Evolutionary conservation across 306 rosid species (phyloP).

Genomic region (Vicia villosa): DNA sequence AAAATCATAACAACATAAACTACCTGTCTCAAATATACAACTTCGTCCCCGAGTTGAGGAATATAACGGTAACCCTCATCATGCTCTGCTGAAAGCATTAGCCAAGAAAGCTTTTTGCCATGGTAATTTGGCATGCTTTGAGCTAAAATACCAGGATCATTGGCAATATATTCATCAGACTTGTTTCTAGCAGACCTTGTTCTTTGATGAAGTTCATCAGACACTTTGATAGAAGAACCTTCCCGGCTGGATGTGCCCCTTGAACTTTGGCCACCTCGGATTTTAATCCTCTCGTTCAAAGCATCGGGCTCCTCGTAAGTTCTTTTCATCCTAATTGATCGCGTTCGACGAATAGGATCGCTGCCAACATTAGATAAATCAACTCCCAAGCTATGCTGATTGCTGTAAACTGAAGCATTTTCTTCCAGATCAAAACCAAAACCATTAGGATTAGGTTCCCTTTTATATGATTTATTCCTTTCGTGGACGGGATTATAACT

Average conservation of each 20-base stretch:
- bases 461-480: slow-evolving; percentile 37
- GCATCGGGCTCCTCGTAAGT: slow-evolving; percentile 47
- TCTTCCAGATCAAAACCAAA: slow-evolving; percentile 50
- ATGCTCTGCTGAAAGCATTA: slow-evolving; percentile 59
- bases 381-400: slow-evolving; percentile 37
- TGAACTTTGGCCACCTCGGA: slow-evolving; percentile 47
- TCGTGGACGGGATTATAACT: slow-evolving; percentile 26
- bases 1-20: not conserved
- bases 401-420: slow-evolving; percentile 34
- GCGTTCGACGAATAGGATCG: slow-evolving; percentile 55
- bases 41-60: slow-evolving; percentile 94
- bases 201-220: slow-evolving; percentile 49
- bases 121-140: slow-evolving; percentile 46
- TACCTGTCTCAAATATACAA: slow-evolving; percentile 85
- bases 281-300: slow-evolving; percentile 41
- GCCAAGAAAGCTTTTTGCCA: slow-evolving; percentile 66
- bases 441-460: slow-evolving; percentile 44
- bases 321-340: slow-evolving; percentile 57
- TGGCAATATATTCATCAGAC: slow-evolving; percentile 35
- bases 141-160: slow-evolving; percentile 42
- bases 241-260: slow-evolving; percentile 44
- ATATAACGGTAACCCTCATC: slow-evolving; percentile 74
- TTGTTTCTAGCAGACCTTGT: slow-evolving; percentile 55
- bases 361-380: slow-evolving; percentile 38
- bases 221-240: slow-evolving; percentile 42